Conservation (phyloP, 192 early-diverging fungal species). For the Spizellomyces sp. region DNA sequence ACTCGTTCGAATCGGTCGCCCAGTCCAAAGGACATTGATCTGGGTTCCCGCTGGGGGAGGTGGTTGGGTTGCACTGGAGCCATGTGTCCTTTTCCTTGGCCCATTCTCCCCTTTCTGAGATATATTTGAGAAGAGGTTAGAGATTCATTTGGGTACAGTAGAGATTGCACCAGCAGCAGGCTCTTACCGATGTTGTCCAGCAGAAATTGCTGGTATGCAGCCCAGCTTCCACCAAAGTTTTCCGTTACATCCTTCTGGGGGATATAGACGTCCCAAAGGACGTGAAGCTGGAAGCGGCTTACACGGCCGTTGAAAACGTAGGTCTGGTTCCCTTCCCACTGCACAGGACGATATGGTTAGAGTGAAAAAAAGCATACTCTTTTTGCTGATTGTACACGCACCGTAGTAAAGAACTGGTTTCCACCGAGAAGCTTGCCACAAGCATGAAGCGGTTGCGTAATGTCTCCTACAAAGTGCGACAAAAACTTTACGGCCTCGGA, state of each 20-base stretch:
- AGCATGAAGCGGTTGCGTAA: constrained; percentile 49
- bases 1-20: constrained; percentile 37
- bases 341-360: neutral
- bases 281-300: constrained; percentile 10
- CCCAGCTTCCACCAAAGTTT: constrained; percentile 9
- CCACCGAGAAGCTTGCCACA: constrained; percentile 37
- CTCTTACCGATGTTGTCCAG: too few species aligned
- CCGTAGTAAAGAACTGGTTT: constrained; percentile 29
- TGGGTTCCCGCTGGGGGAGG: constrained; percentile 7
- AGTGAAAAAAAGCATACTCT: neutral
- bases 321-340: constrained; percentile 13
- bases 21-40: constrained; percentile 36
- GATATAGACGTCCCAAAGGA: constrained; percentile 40
- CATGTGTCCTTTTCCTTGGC: constrained; percentile 12
- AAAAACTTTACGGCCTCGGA: constrained; percentile 41
- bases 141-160: too few species aligned
- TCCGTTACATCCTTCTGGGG: constrained; percentile 29
- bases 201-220: neutral
- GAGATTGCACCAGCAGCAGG: too few species aligned
- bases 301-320: constrained; percentile 35
- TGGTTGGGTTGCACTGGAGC: constrained; percentile 14
- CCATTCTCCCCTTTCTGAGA: constrained; percentile 25
- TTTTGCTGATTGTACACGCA: neutral
- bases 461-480: constrained; percentile 49
- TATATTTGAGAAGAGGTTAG: constrained; percentile 16